Conservation (phyloP, 805 yeast genomes). For the Suhomyces tanzawaensis region DNA sequence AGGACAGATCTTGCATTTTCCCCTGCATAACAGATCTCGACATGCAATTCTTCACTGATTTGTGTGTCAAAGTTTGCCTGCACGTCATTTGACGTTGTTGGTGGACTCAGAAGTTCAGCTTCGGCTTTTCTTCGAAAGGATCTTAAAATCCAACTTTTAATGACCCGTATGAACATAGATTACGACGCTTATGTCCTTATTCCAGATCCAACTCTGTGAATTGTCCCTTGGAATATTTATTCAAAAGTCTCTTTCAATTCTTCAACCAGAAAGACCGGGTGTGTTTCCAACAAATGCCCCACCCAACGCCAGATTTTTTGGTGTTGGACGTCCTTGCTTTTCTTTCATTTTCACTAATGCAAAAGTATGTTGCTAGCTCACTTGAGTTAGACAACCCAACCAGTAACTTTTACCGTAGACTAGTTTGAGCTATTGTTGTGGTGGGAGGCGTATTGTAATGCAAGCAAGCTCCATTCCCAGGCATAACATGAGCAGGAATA, state of each 20-base stretch:
- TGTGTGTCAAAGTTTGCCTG: background rate
- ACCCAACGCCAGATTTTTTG: conserved; percentile 2
- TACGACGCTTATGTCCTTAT: conserved; percentile 12
- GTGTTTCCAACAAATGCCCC: conserved; percentile 15
- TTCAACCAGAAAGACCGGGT: conserved; percentile 14
- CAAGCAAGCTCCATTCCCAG: no score
- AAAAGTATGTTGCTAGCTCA: conserved; percentile 1
- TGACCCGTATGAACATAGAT: conserved; percentile 21
- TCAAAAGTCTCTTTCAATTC: conserved; percentile 11
- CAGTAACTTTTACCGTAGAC: no score
- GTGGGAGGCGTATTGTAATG: no score
- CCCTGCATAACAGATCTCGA: background rate
- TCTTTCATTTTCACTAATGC: background rate
- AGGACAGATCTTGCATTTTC: background rate
- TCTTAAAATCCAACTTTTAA: conserved; percentile 40
- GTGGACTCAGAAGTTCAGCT: background rate
- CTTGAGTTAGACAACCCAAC: no score
- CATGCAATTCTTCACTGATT: background rate
- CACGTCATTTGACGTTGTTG: no score
- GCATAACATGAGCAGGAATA: no score
- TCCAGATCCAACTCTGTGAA: conserved; percentile 9
- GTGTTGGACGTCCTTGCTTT: background rate
- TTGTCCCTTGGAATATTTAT: conserved; percentile 13
- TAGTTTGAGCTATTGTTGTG: no score
- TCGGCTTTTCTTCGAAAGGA: background rate